Conservation (phyloP, 2,329 filamentous ascomycete species). For the Keithomyces neogunnii region DNA sequence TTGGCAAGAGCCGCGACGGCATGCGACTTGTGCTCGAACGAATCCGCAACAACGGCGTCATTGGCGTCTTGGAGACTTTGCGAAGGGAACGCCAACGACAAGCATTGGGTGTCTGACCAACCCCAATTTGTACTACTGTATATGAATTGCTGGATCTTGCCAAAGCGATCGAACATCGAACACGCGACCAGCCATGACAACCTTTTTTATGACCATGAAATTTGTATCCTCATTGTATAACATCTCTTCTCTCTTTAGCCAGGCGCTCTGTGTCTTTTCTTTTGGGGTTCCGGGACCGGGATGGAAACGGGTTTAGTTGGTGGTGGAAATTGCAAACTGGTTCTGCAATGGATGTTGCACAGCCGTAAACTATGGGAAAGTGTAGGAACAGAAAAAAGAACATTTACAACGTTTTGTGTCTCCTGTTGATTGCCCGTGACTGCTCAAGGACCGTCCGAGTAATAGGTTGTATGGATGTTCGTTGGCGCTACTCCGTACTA, state of each 20-base stretch:
- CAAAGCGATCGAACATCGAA: not conserved
- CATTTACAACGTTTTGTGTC: no score
- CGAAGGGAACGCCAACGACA: conserved; percentile 34
- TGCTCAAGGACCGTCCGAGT: no score
- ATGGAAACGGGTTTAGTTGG: no score
- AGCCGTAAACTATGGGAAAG: no score
- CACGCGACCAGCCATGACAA: not conserved
- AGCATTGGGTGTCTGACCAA: conserved; percentile 7
- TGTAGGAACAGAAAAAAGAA: no score
- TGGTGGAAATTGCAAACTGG: no score
- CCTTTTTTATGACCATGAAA: conserved; percentile 9
- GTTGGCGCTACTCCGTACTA: no score
- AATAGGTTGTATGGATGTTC: no score
- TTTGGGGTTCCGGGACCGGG: conserved; percentile 3
- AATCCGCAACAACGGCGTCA: conserved; percentile 48
- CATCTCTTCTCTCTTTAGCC: conserved; percentile 24
- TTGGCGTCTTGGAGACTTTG: conserved; percentile 49
- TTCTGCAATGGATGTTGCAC: no score
- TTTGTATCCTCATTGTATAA: conserved; percentile 22
- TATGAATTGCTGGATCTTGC: conserved; percentile 1
- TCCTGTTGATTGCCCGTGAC: no score
- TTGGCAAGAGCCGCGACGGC: conserved; percentile 73
- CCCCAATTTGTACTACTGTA: conserved; percentile 2
- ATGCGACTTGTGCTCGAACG: conserved; percentile 76
- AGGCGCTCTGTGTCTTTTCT: conserved; percentile 25